Evolutionary conservation across 2,329 filamentous ascomycete species (phyloP), one percentile per base, ranked within the genome.

Genomic region (Aspergillus sp.): DNA sequence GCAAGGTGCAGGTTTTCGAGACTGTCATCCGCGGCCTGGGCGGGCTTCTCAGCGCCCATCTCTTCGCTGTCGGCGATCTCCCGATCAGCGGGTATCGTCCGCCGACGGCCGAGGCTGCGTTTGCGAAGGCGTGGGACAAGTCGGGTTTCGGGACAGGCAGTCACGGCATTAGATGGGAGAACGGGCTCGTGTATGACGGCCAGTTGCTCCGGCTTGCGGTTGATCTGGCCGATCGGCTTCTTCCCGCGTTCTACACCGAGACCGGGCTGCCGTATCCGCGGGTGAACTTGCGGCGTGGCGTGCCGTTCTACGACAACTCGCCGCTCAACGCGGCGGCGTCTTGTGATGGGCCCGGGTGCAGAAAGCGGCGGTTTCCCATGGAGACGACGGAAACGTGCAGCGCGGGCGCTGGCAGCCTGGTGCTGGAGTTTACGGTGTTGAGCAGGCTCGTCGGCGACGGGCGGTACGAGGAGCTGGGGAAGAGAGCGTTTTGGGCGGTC

Each of bases 1-100:
- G 88, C 65, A 98, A 96, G 61, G 91, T 98, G 2, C 89, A 98
- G 63, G 86, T 98, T 24, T 98, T 98, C 52, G 91, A 98, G 66
- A 96, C 89, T 1, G 89, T 94, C 22, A 98, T 98, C 47, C 75
- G 91, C 37, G 91, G 89, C 15, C 13, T 33, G 28, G 91, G 91
- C 10, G 91, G 91, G 1, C 67, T 98, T 35, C 64, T 98, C 43
- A 95, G 88, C 51, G 86, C 89, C 2, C 91, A 98, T 63, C 66
- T 95, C 26, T 98, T 98, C 57, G 89, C 91, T 8, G 71, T 86
- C 14, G 91, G 88, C 20, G 86, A 93, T 36, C 63, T 98, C 35
- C 91, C 91, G 1, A 94, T 96, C 34, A 67, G 70, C 10, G 82
- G 82, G 24, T 95, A 95, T 53, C 52, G 73, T 2, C 75, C 84